Evolutionary conservation across 148 eudicot species (phyloP).

Genomic region (Arctostaphylos glauca): DNA sequence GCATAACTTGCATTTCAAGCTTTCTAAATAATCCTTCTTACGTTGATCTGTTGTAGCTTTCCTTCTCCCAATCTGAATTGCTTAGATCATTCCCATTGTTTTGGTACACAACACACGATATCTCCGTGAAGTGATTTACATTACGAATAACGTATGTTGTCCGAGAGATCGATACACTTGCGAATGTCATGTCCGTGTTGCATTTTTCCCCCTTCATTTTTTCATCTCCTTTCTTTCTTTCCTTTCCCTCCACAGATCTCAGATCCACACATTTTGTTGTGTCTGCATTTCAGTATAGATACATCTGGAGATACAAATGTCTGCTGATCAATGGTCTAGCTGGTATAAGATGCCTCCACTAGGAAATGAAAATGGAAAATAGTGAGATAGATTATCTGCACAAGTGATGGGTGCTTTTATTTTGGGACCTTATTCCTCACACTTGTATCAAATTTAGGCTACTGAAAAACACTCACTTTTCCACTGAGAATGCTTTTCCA

Average conservation of each 20-base stretch:
- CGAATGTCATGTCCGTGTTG: background rate
- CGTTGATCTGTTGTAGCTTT: background rate
- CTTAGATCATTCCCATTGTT: background rate
- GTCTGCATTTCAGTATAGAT: background rate
- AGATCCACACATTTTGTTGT: background rate
- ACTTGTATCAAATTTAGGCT: background rate
- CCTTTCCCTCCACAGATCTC: background rate
- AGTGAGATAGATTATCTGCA: background rate
- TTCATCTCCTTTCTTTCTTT: background rate
- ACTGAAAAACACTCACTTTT: background rate
- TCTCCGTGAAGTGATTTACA: background rate
- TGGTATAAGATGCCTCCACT: slow-evolving; percentile 5
- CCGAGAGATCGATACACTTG: background rate
- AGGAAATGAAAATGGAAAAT: background rate
- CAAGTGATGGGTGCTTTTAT: background rate
- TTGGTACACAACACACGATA: background rate
- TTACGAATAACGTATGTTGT: background rate
- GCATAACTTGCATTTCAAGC: background rate
- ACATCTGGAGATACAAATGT: background rate
- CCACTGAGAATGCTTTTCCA: background rate
- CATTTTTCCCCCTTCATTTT: background rate
- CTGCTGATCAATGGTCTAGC: background rate
- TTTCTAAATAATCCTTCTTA: background rate
- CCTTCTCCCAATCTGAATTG: background rate
- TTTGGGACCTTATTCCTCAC: background rate